Percentiles rank a stretch among this genome's conserved stretches.
phyloP scores from a whole-genome alignment of 495 filamentous ascomycete species.

The Hyaloscypha finlandica region DNA sequence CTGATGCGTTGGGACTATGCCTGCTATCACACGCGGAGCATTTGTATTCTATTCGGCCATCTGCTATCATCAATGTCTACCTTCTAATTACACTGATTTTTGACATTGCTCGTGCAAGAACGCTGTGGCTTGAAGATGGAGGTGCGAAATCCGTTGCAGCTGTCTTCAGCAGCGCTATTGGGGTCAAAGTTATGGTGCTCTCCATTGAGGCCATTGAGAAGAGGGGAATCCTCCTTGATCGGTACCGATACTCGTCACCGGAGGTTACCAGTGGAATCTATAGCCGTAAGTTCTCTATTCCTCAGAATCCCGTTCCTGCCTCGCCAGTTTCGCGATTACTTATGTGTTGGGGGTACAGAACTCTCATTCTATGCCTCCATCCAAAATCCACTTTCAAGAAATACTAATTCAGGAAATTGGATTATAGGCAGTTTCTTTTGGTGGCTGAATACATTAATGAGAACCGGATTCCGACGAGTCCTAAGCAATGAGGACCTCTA shows the following conservation, averaged over 20 bases:
- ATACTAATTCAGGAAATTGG: background rate
- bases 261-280: constrained; percentile 62
- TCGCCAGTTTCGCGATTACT: too few species aligned
- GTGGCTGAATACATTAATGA: constrained; percentile 58
- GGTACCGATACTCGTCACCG: constrained; percentile 49
- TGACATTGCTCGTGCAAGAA: constrained; percentile 43
- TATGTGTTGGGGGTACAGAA: too few species aligned
- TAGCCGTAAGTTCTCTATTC: constrained; percentile 33
- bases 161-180: constrained; percentile 49
- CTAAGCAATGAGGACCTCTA: constrained; percentile 24
- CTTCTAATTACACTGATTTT: constrained; percentile 44
- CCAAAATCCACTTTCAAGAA: background rate
- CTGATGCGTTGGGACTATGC: constrained; percentile 26
- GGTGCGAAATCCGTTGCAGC: constrained; percentile 26
- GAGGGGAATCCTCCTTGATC: constrained; percentile 41
- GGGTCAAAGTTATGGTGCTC: constrained; percentile 48
- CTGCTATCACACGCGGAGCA: constrained; percentile 37
- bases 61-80: constrained; percentile 43
- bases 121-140: constrained; percentile 37
- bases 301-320: background rate
- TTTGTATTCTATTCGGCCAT: constrained; percentile 40
- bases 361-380: too few species aligned
- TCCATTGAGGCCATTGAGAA: constrained; percentile 59
- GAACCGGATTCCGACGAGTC: constrained; percentile 42
- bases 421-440: constrained; percentile 46